Evolutionary conservation across 2,329 filamentous ascomycete species (phyloP).

Genomic region (Ilyonectria destructans): DNA sequence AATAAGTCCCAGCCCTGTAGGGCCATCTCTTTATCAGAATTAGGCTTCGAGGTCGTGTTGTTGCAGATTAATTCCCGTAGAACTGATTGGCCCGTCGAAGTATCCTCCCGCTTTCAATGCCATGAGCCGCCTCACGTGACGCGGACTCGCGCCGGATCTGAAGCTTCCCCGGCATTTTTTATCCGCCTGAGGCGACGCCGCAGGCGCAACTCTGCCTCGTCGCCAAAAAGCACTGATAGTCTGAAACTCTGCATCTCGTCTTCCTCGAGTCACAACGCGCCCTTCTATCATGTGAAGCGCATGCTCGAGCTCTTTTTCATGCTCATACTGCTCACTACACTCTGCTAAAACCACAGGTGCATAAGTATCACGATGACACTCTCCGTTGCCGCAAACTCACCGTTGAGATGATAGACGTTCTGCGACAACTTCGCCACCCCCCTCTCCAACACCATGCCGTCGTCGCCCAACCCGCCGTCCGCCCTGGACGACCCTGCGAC

Average conservation of each 20-base stretch:
- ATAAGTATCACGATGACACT: slow-evolving; percentile 57
- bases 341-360: slow-evolving; percentile 56
- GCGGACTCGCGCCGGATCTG: background rate
- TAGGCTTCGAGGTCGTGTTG: background rate
- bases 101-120: too few species aligned
- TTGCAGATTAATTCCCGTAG: too few species aligned
- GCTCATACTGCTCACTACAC: slow-evolving; percentile 31
- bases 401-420: slow-evolving; percentile 55
- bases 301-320: slow-evolving; percentile 18
- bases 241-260: slow-evolving; percentile 24
- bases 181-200: slow-evolving; percentile 7
- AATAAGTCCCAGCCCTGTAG: background rate
- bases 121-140: slow-evolving; percentile 34
- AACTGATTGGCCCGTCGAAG: background rate
- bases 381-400: slow-evolving; percentile 57
- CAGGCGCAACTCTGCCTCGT: slow-evolving; percentile 36
- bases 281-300: slow-evolving; percentile 44
- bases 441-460: slow-evolving; percentile 39
- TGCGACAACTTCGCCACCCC: slow-evolving; percentile 40
- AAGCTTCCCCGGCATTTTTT: slow-evolving; percentile 3
- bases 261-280: slow-evolving; percentile 33
- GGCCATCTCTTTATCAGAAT: background rate
- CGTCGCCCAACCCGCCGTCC: slow-evolving; percentile 39
- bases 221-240: slow-evolving; percentile 13
- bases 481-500: slow-evolving; percentile 35